A percentile compares a stretch with the other conserved stretches of the same genome.
Conservation (phyloP, 1,284 basidiomycete genomes). For the Heimioporus punctisporus region DNA sequence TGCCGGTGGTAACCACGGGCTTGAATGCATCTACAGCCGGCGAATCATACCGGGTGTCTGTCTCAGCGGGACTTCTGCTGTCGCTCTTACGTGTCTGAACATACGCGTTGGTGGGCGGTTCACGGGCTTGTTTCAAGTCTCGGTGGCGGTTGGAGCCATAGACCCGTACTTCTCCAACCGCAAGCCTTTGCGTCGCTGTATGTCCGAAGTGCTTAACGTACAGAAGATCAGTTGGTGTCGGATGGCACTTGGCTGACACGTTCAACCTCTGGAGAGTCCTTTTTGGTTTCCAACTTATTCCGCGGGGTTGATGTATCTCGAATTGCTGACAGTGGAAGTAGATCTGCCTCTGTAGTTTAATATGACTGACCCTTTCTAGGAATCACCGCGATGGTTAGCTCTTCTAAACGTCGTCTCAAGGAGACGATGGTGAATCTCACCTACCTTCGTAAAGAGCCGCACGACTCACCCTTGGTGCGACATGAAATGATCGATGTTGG, state of each 20-base stretch:
- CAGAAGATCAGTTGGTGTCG: conserved; percentile 53
- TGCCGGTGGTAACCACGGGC: conserved; percentile 53
- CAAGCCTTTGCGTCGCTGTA: conserved; percentile 33
- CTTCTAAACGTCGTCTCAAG: conserved; percentile 49
- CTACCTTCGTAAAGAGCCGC: conserved; percentile 55
- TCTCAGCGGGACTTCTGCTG: conserved; percentile 60
- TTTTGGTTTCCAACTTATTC: conserved; percentile 77
- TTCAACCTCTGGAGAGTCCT: conserved; percentile 71
- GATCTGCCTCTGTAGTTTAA: conserved; percentile 23
- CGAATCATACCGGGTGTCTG: conserved; percentile 67
- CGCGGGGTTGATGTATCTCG: conserved; percentile 78
- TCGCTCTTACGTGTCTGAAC: conserved; percentile 83
- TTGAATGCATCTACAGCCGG: conserved; percentile 74
- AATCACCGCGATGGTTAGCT: conserved; percentile 68
- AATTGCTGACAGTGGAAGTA: conserved; percentile 70
- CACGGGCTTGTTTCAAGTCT: conserved; percentile 81
- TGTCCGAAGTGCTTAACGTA: background rate
- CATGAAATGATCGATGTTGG: conserved; percentile 64
- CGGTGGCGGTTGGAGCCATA: conserved; percentile 79
- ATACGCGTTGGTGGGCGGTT: conserved; percentile 74
- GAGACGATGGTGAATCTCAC: conserved; percentile 55
- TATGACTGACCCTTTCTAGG: conserved; percentile 40
- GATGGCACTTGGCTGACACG: conserved; percentile 50
- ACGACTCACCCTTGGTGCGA: conserved; percentile 51
- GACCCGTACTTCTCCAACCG: conserved; percentile 79